Base-by-base conservation (phyloP, 352 stramenopile genomes). In the Globisporangium carolinianum region DNA sequence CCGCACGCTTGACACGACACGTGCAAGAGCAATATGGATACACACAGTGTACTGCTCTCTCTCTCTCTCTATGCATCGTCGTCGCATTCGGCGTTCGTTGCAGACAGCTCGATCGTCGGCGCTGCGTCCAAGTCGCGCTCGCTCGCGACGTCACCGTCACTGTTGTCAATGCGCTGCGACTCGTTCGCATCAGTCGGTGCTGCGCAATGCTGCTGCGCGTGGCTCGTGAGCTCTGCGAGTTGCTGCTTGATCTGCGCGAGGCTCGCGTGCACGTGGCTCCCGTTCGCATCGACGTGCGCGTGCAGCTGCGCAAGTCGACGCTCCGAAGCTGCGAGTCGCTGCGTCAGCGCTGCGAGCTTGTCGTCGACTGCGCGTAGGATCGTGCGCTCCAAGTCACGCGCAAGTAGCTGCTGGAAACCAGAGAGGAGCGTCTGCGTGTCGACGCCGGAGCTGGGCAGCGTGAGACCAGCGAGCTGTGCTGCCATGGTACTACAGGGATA, bases 361-460 rank as follows among this genome's bases (percentile, higher is more conserved):
- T 69, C 73, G 52, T 94, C 76, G 3, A 94, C 60, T 1, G 68
- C 76, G 0, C 50, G 69, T 10, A 65, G 59, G 65, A 91, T 86
- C 52, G 89, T 91, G 24, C 62, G 68, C 60, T 91, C 79, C 55
- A 91, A 72, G 36, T 91, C 68, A 2, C 61, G 67, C 67, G 89
- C 71, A 49, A 91, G 57, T 15, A 66, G 80, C 61, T 87, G 74
- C 50, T 91, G 81, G 15, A 90, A 75, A 35, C 60, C 66, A 42
- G 65, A 56, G 48, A 94, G 50, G 3, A 89, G 38, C 53, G 48
- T 54, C 35, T 80, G 70, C 35, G 81, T 63, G n/a, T 73, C 72
- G 24, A 73, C 24, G 24, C 24, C 24, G 1, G 24, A 32, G 24
- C 2, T 32, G 2, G 24, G 24, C 24, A 51, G n/a, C 9, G 15